Conservation (phyloP, 78 protist genomes). For the Dictyostelium discoideum region DNA sequence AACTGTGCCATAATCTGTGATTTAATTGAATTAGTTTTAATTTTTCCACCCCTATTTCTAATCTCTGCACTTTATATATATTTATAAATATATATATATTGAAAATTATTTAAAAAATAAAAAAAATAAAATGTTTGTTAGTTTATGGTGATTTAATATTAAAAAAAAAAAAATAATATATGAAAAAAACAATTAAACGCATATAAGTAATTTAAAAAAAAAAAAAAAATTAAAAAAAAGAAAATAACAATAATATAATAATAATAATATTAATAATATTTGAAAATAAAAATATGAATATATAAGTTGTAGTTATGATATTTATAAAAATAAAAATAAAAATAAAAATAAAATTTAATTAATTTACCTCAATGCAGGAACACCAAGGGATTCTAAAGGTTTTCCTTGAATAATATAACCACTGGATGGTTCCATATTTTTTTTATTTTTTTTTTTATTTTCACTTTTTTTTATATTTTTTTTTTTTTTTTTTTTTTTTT, state of each 20-base stretch:
- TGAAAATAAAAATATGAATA: background rate
- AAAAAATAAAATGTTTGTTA: too few relatives aligned
- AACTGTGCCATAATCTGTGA: background rate
- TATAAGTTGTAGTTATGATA: background rate
- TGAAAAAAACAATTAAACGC: background rate
- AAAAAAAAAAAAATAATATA: too few relatives aligned
- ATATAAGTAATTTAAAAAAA: background rate
- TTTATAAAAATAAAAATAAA: background rate
- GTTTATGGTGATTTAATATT: too few relatives aligned
- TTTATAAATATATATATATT: too few relatives aligned
- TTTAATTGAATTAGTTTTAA: background rate
- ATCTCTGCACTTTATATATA: background rate
- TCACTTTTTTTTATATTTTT: too few relatives aligned
- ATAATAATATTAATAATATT: too few relatives aligned
- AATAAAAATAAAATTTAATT: background rate
- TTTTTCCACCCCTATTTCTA: slow-evolving; percentile 8
- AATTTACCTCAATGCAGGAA: background rate
- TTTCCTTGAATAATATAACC: background rate
- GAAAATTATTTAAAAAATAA: background rate
- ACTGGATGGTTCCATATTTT: background rate
- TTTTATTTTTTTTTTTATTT: too few relatives aligned
- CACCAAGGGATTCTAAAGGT: background rate
- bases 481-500: too few relatives aligned
- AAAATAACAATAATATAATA: too few relatives aligned
- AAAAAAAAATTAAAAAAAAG: background rate